Conservation (phyloP, 2,329 filamentous ascomycete species). For the Zymoseptoria tritici region DNA sequence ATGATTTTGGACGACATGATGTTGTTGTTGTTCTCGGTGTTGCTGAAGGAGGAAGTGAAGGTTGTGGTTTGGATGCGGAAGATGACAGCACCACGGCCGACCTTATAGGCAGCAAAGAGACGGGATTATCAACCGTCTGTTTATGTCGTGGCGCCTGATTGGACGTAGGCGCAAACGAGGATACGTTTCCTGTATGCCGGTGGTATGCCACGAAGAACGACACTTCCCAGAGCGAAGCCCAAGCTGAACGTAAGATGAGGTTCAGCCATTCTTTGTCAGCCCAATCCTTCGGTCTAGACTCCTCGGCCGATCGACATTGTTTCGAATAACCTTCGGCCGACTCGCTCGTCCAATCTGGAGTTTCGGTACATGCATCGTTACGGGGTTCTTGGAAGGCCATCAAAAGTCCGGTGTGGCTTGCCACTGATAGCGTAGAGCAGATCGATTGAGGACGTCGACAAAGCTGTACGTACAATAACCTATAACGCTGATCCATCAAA, state of each 20-base stretch:
- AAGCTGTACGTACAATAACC: neutral
- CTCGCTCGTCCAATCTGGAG: neutral
- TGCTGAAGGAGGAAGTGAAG: neutral
- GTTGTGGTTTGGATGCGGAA: neutral
- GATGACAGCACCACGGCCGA: neutral
- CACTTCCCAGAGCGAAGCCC: neutral
- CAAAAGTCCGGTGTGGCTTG: too few relatives aligned
- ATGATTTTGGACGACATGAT: neutral
- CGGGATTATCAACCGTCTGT: neutral
- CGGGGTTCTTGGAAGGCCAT: too few relatives aligned
- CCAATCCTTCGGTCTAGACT: neutral
- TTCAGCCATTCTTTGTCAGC: neutral
- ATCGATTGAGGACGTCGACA: neutral
- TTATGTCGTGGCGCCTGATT: neutral
- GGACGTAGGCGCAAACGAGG: neutral
- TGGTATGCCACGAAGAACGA: neutral
- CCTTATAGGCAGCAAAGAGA: neutral
- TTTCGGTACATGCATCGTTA: neutral
- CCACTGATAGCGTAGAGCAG: too few relatives aligned
- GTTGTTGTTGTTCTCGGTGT: neutral
- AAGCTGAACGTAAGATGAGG: neutral
- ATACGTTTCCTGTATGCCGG: neutral
- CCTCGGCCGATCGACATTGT: neutral
- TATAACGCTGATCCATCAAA: neutral
- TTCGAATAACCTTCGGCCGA: neutral